Evolutionary conservation across 192 early-diverging fungal species (phyloP).

Genomic region (Bifiguratus adelaidae): DNA sequence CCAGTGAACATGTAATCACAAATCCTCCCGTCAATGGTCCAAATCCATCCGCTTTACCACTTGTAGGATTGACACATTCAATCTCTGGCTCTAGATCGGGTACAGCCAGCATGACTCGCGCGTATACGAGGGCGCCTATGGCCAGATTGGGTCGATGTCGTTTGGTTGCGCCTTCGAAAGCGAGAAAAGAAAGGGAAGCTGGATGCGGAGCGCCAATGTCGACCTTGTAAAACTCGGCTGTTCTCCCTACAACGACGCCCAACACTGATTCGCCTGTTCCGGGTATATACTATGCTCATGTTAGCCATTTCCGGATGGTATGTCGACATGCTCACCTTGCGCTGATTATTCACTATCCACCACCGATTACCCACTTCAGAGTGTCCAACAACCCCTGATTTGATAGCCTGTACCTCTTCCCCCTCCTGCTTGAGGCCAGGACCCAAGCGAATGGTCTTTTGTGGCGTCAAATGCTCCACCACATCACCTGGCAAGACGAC

Average conservation of each 20-base stretch:
- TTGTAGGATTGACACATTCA: slow-evolving; percentile 76
- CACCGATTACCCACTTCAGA: slow-evolving; percentile 39
- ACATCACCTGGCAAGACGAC: slow-evolving; percentile 47
- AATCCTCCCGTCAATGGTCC: slow-evolving; percentile 81
- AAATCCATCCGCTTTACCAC: slow-evolving; percentile 79
- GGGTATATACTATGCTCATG: slow-evolving; percentile 66
- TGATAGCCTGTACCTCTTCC: slow-evolving; percentile 51
- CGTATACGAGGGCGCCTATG: slow-evolving; percentile 74
- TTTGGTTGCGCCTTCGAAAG: slow-evolving; percentile 93
- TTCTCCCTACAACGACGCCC: slow-evolving; percentile 59
- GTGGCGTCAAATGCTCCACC: slow-evolving; percentile 16
- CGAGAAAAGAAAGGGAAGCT: slow-evolving; percentile 64
- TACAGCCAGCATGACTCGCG: slow-evolving; percentile 75
- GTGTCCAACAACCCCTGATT: slow-evolving; percentile 64
- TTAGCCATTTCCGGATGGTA: background rate
- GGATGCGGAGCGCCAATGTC: slow-evolving; percentile 91
- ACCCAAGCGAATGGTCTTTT: slow-evolving; percentile 48
- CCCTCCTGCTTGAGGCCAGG: slow-evolving; percentile 70
- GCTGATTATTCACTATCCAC: slow-evolving; percentile 79
- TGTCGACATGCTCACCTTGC: slow-evolving; percentile 35
- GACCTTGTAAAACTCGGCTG: slow-evolving; percentile 72
- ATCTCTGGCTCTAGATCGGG: slow-evolving; percentile 97
- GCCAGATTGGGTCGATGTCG: slow-evolving; percentile 79
- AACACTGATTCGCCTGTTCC: slow-evolving; percentile 78
- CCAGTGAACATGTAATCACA: slow-evolving; percentile 73